These are phyloP conservation scores for Mimosa pudica DNA, from an alignment of 306 rosid genomes.

Conservation along the genomic window DNA sequence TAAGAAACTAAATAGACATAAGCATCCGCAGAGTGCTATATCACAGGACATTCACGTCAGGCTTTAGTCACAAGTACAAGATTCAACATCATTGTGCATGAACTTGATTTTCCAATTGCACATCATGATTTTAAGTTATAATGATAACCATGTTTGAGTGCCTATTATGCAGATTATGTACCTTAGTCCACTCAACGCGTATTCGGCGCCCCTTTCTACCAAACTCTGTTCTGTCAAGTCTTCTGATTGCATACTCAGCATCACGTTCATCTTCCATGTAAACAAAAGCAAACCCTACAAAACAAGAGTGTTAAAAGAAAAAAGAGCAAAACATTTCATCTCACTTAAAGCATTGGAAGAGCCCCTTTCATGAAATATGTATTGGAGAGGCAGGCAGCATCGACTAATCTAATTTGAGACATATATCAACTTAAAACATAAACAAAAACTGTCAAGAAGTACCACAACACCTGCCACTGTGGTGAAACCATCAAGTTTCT, in stretches of 20 bases:
- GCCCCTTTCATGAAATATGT: slow-evolving; percentile 23
- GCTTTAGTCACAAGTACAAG: slow-evolving; percentile 12
- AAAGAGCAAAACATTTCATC: slow-evolving; percentile 29
- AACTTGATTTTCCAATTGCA: not conserved
- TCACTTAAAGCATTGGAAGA: slow-evolving; percentile 12
- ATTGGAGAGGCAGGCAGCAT: slow-evolving; percentile 31
- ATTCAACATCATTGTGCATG: not conserved
- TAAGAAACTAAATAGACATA: not conserved
- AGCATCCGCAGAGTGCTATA: not conserved
- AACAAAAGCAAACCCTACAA: slow-evolving; percentile 76
- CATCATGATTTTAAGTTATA: not conserved
- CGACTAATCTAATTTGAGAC: slow-evolving; percentile 37
- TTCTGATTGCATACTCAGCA: slow-evolving; percentile 86
- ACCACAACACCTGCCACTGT: slow-evolving; percentile 85
- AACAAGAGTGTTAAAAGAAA: slow-evolving; percentile 40
- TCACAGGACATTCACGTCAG: not conserved
- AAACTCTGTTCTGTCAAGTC: slow-evolving; percentile 85
- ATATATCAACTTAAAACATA: slow-evolving; percentile 34
- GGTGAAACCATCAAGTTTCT: slow-evolving; percentile 73
- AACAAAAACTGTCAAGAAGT: slow-evolving; percentile 54
- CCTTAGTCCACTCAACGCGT: slow-evolving; percentile 91
- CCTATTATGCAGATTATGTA: slow-evolving; percentile 30
- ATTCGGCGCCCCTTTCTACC: slow-evolving; percentile 81
- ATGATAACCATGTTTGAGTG: not conserved
- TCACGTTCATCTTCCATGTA: slow-evolving; percentile 87